phyloP scores from a whole-genome alignment of 306 rosid species.

The Canavalia ensiformis region DNA sequence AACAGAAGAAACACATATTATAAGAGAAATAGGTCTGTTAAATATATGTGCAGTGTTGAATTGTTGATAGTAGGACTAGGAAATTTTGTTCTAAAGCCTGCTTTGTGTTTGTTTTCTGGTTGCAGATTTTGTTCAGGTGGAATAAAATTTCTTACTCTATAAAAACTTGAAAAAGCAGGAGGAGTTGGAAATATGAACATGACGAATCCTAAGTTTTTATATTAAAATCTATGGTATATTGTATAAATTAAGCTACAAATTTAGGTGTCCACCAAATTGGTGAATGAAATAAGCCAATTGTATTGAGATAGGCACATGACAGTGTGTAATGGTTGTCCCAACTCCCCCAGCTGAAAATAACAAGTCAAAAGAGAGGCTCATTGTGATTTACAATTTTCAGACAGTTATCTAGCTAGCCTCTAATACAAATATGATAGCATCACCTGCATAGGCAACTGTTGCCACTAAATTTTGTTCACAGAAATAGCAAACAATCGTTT shows the following conservation, averaged over 20 bases:
- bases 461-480: conserved; percentile 45
- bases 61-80: not conserved
- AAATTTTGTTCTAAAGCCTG: not conserved
- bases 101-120: not conserved
- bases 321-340: conserved; percentile 47
- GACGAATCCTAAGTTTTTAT: not conserved
- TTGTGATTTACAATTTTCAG: conserved; percentile 44
- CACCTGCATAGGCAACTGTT: conserved; percentile 44
- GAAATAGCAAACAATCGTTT: conserved; percentile 32
- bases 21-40: not conserved
- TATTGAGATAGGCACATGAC: conserved; percentile 38
- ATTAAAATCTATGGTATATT: not conserved
- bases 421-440: conserved; percentile 42
- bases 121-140: not conserved
- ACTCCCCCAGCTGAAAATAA: conserved; percentile 50
- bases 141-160: not conserved
- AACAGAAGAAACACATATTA: conserved; percentile 1
- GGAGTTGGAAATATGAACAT: conserved; percentile 19
- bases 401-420: not conserved
- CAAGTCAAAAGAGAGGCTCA: conserved; percentile 45
- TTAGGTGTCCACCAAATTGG: conserved; percentile 9
- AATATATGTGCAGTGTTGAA: conserved; percentile 1
- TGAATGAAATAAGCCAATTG: conserved; percentile 29
- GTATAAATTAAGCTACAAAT: conserved; percentile 5
- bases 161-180: too few species aligned